phyloP scores from a whole-genome alignment of 2,329 filamentous ascomycete genomes.

The Aspergillus persii region DNA sequence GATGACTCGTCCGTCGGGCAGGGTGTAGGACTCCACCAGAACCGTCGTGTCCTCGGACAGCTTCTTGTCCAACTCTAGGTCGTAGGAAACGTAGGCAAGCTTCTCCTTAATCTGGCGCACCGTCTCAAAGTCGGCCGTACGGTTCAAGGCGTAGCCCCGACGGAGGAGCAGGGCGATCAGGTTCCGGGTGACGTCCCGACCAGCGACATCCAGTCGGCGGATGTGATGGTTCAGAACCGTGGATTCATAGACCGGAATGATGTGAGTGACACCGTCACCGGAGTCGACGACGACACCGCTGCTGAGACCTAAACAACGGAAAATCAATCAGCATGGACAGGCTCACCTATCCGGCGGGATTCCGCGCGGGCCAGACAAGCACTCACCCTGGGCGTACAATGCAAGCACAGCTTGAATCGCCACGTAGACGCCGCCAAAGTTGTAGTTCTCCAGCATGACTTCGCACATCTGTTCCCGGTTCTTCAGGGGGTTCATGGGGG shows the following conservation, averaged over 20 bases:
- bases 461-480: slow-evolving; percentile 98
- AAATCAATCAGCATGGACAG: slow-evolving; percentile 1
- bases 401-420: slow-evolving; percentile 96
- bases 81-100: slow-evolving; percentile 98
- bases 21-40: slow-evolving; percentile 93
- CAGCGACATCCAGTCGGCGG: slow-evolving; percentile 87
- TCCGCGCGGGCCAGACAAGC: neutral
- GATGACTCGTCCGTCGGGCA: slow-evolving; percentile 94
- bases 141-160: slow-evolving; percentile 93
- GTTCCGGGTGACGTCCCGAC: slow-evolving; percentile 96
- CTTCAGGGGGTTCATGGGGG: slow-evolving; percentile 94
- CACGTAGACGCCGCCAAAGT: slow-evolving; percentile 94
- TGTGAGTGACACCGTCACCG: slow-evolving; percentile 96
- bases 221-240: slow-evolving; percentile 97
- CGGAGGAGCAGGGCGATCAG: slow-evolving; percentile 91
- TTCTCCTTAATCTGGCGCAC: slow-evolving; percentile 99
- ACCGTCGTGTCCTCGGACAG: slow-evolving; percentile 97
- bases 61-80: slow-evolving; percentile 91
- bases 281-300: slow-evolving; percentile 98
- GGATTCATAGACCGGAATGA: slow-evolving; percentile 97
- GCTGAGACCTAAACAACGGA: slow-evolving; percentile 62
- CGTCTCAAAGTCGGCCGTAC: slow-evolving; percentile 97
- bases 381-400: slow-evolving; percentile 86
- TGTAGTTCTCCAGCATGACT: slow-evolving; percentile 98
- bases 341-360: neutral